A percentile compares a stretch with the other conserved stretches of the same genome.
Conservation (phyloP, 768 basidiomycete genomes). For the Amanita brunnescens region DNA sequence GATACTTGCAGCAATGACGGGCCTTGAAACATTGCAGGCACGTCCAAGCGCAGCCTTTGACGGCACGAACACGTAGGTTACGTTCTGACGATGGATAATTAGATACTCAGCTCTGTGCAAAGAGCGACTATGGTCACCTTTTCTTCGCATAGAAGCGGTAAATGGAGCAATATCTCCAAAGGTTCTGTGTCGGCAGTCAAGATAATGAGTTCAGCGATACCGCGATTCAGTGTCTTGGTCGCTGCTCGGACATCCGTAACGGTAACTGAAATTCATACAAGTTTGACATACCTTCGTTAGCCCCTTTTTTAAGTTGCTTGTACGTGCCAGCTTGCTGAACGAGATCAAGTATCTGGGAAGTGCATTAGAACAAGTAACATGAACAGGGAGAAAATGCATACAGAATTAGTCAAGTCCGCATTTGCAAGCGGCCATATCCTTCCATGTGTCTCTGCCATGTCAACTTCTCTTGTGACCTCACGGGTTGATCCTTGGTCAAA, state of each 20-base stretch:
- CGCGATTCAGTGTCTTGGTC: slow-evolving; percentile 96
- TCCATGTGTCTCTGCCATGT: slow-evolving; percentile 59
- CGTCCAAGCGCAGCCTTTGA: slow-evolving; percentile 94
- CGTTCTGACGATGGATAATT: slow-evolving; percentile 51
- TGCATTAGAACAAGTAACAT: not conserved
- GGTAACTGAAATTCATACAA: not conserved
- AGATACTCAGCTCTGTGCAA: not conserved
- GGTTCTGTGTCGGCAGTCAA: slow-evolving; percentile 96
- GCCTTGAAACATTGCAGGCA: slow-evolving; percentile 90
- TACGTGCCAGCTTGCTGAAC: slow-evolving; percentile 95
- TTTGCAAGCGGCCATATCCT: slow-evolving; percentile 90
- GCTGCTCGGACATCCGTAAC: slow-evolving; percentile 36
- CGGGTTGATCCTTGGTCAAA: slow-evolving; percentile 83
- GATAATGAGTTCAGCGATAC: slow-evolving; percentile 96
- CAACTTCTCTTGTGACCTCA: slow-evolving; percentile 56
- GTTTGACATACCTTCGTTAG: slow-evolving; percentile 78
- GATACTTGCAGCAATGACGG: slow-evolving; percentile 92
- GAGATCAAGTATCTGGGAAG: slow-evolving; percentile 79
- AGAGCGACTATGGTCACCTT: slow-evolving; percentile 46
- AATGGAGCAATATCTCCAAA: slow-evolving; percentile 93
- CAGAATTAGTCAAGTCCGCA: slow-evolving; percentile 83
- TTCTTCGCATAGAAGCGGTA: slow-evolving; percentile 96
- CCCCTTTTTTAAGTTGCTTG: slow-evolving; percentile 98
- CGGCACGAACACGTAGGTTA: slow-evolving; percentile 91
- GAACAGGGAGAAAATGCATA: slow-evolving; percentile 25